Evolutionary conservation across 2,329 filamentous ascomycete genomes (phyloP).

Genomic region (Sporothrix pseudoabietina): DNA sequence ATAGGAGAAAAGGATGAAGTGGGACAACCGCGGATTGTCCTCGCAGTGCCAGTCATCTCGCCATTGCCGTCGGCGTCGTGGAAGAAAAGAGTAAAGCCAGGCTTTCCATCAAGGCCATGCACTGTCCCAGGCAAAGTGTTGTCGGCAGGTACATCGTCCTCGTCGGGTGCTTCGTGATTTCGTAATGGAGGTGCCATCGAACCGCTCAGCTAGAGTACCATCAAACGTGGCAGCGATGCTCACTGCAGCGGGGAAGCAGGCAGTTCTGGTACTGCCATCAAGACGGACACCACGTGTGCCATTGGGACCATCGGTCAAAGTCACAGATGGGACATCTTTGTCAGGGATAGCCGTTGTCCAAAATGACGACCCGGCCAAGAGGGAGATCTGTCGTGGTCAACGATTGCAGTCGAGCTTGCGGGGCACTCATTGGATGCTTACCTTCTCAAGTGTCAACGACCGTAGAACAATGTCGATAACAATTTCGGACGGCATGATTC

Average conservation of each 20-base stretch:
- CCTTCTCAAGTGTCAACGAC: not conserved
- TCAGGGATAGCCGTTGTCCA: constrained; percentile 16
- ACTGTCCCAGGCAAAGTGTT: not conserved
- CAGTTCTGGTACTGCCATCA: constrained; percentile 69
- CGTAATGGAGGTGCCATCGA: not conserved
- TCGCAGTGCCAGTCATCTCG: too few species aligned
- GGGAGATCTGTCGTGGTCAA: not conserved
- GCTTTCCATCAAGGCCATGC: not conserved
- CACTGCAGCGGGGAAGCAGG: constrained; percentile 60
- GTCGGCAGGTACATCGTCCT: not conserved
- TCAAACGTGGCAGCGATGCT: too few species aligned
- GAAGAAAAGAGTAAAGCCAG: not conserved
- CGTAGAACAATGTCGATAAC: not conserved
- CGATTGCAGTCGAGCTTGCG: not conserved
- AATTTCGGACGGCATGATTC: not conserved
- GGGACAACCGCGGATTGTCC: not conserved
- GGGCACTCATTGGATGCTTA: not conserved
- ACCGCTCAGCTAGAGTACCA: too few species aligned
- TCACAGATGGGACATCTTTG: constrained; percentile 15
- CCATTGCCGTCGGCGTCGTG: not conserved
- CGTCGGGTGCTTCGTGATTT: not conserved
- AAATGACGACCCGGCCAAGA: constrained; percentile 10
- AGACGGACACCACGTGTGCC: constrained; percentile 61
- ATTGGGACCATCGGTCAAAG: constrained; percentile 65
- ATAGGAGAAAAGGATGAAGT: not conserved